These are phyloP conservation scores for Apophysomyces sp. DNA, from an alignment of 371 early-diverging fungal genomes.

Conservation along the genomic window DNA sequence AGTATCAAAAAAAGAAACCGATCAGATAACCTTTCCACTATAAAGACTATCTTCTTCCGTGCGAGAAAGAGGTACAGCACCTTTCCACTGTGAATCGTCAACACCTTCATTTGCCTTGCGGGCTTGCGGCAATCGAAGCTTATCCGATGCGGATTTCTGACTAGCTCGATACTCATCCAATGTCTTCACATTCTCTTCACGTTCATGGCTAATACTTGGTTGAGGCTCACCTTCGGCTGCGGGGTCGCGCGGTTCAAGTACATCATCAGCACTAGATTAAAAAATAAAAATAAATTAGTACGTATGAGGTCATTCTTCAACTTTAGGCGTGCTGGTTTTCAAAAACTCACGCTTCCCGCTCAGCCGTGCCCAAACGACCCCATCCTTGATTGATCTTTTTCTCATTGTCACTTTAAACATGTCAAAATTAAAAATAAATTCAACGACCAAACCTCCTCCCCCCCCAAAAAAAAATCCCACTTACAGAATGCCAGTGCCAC, in stretches of 20 bases:
- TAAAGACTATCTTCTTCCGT: conserved; percentile 59
- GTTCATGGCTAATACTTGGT: conserved; percentile 42
- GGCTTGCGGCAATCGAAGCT: conserved; percentile 32
- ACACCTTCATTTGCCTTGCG: conserved; percentile 80
- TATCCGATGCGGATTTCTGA: conserved; percentile 33
- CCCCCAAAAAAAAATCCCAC: conserved; percentile 14
- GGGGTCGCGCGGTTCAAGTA: conserved; percentile 34
- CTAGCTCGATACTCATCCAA: conserved; percentile 73
- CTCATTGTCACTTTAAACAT: conserved; percentile 56
- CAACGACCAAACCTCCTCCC: background rate
- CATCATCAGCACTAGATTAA: conserved; percentile 29
- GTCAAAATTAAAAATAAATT: background rate
- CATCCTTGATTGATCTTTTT: conserved; percentile 83
- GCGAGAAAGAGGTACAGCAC: conserved; percentile 61
- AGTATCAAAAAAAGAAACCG: background rate
- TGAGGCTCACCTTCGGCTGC: conserved; percentile 26
- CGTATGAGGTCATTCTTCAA: background rate
- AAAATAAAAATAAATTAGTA: background rate
- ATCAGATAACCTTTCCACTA: conserved; percentile 56
- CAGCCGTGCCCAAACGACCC: conserved; percentile 57
- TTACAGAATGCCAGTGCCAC: conserved; percentile 63
- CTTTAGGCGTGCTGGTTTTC: background rate
- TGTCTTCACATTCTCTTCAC: conserved; percentile 72
- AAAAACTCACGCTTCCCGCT: conserved; percentile 35
- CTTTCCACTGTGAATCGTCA: conserved; percentile 77